These are phyloP conservation scores for Rhododendron williamsianum DNA, from an alignment of 148 eudicot genomes.

Conservation along the genomic window DNA sequence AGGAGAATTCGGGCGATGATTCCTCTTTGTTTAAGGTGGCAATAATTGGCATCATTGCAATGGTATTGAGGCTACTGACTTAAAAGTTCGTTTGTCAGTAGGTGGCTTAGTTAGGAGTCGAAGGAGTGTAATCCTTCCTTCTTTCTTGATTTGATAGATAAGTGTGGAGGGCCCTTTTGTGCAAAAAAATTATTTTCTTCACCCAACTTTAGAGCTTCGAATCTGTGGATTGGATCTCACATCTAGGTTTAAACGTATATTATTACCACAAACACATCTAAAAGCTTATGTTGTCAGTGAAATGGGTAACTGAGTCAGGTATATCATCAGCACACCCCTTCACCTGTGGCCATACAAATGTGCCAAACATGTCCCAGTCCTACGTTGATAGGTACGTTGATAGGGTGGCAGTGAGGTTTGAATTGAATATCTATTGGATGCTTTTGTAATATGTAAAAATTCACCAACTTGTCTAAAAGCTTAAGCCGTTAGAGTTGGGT, in stretches of 20 bases:
- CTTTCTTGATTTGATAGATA: not conserved
- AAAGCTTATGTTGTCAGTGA: not conserved
- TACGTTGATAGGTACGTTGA: not conserved
- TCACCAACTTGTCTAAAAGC: not conserved
- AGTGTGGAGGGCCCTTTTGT: not conserved
- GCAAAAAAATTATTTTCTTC: not conserved
- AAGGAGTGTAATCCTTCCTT: not conserved
- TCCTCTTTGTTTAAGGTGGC: not conserved
- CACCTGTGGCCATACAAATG: not conserved
- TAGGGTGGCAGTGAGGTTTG: not conserved
- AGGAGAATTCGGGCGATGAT: not conserved
- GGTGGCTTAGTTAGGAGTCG: not conserved
- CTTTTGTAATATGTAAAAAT: not conserved
- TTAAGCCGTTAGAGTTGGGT: not conserved
- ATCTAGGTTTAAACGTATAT: not conserved
- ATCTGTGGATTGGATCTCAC: not conserved
- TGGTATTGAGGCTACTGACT: not conserved
- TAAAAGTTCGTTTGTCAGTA: not conserved
- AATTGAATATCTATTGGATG: not conserved
- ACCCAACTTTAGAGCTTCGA: not conserved
- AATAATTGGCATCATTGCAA: not conserved
- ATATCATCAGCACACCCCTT: not conserved
- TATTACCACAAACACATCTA: not conserved
- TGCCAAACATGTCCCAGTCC: not conserved
- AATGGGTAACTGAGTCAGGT: not conserved